These are phyloP conservation scores for Vitis hybrid DNA, from an alignment of 177 flowering plant species.

Conservation along the genomic window DNA sequence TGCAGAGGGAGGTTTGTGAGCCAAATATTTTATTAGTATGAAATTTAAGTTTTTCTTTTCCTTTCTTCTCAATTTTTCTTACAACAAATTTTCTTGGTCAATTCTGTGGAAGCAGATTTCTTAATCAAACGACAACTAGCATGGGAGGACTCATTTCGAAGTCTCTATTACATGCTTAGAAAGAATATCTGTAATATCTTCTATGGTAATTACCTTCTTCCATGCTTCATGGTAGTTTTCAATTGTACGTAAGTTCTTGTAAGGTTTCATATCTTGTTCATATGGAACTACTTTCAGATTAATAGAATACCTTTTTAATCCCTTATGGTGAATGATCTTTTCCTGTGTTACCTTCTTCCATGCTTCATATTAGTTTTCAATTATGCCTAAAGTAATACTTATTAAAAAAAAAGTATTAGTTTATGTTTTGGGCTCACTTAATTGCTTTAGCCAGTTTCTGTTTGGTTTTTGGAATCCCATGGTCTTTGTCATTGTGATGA, in stretches of 20 bases:
- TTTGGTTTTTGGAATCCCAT: no score
- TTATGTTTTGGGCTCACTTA: no score
- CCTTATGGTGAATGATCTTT: no score
- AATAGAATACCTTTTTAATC: background rate
- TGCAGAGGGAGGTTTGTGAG: conserved; percentile 10
- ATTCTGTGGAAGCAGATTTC: conserved; percentile 62
- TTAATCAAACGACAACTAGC: conserved; percentile 63
- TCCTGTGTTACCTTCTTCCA: no score
- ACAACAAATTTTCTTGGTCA: background rate
- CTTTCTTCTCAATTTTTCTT: background rate
- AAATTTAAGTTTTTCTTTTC: background rate
- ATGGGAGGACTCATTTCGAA: conserved; percentile 94
- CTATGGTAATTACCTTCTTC: conserved; percentile 60
- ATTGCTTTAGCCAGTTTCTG: no score
- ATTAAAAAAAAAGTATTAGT: no score
- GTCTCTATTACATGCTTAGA: conserved; percentile 89
- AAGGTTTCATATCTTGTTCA: no score
- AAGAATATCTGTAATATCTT: conserved; percentile 69
- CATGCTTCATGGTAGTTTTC: background rate
- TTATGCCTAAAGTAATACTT: no score
- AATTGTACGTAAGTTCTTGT: no score
- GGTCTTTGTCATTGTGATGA: no score
- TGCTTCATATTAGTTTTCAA: no score
- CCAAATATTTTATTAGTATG: conserved; percentile 5
- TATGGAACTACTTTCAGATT: background rate